phyloP scores from a whole-genome alignment of 768 basidiomycete species.

The Rhodosporidiobolus odoratus region DNA sequence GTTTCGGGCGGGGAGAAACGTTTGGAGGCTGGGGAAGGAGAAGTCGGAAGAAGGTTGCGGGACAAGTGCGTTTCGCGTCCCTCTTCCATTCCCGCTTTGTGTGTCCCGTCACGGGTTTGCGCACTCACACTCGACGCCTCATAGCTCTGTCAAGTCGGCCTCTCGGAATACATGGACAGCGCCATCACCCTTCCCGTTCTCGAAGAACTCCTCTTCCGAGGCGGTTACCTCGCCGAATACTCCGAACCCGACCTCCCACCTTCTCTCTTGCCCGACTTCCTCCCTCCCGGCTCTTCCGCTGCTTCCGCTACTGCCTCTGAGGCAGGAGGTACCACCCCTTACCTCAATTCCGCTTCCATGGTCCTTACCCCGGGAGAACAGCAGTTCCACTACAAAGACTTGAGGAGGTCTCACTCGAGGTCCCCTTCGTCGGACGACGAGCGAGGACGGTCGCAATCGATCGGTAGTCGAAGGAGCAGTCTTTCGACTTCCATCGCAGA shows the following conservation, averaged over 20 bases:
- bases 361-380: slow-evolving; percentile 12
- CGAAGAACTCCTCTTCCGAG: slow-evolving; percentile 83
- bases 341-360: neutral
- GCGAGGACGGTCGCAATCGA: slow-evolving; percentile 1
- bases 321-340: too few species aligned
- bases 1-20: too few species aligned
- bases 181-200: slow-evolving; percentile 78
- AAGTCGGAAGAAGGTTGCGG: slow-evolving; percentile 51
- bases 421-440: slow-evolving; percentile 21
- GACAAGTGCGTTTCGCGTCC: slow-evolving; percentile 12
- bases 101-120: too few species aligned
- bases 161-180: slow-evolving; percentile 94
- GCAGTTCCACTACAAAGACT: slow-evolving; percentile 32
- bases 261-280: slow-evolving; percentile 2
- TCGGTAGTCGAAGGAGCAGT: too few species aligned
- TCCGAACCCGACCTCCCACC: neutral
- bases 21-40: slow-evolving; percentile 14
- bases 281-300: too few species aligned
- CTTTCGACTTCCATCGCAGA: slow-evolving; percentile 29
- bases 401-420: slow-evolving; percentile 28
- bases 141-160: slow-evolving; percentile 79
- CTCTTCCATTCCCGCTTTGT: neutral
- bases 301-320: too few species aligned
- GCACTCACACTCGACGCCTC: slow-evolving; percentile 48
- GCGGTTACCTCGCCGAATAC: slow-evolving; percentile 47